Evolutionary conservation across 148 eudicot species (phyloP), one percentile per base, ranked within the genome.

Genomic region (Chenopodium berlandieri): DNA sequence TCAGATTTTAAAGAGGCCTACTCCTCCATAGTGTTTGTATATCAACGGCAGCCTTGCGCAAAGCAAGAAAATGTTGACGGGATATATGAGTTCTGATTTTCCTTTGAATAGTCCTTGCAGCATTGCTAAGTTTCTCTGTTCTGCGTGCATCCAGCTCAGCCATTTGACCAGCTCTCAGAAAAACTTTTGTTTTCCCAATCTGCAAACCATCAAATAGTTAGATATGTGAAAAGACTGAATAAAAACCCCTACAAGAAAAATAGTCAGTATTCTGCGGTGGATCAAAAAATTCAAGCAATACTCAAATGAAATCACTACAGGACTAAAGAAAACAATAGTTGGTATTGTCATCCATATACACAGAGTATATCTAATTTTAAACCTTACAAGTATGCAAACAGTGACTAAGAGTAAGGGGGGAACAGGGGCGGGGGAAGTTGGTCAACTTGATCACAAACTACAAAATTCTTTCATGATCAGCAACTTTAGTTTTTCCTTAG

Each of bases 161-260:
- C 98, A 96, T 92, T 83, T 96, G 98, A 84, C 98, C 99, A 77
- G 97, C 97, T 89, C 98, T 90, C 75, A 96, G 84, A 75, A 96
- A 96, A 79, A 96, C 90, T 87, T 96, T 94, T 50, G 95, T 87
- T 86, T 89, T 90, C 47, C 99, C 99, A 69, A 91, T 90, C 99
- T 96, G 91, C 86, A 90, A 84, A 83, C 47, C 3, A 82, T 16
- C 48, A 32, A 78, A 79, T 48, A 27, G 75, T 34, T 65, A 9
- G 64, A 67, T 46, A 44, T 19, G 69, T 23, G 47, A 80, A 23
- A 47, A 73, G 73, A 75, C 58, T 75, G 60, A 47, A 27, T 74
- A 25, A 30, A 31, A 66, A 70, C 25, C 48, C n/a, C 32, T 48
- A 20, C 19, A n/a, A 56, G 32, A 31, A 50, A 63, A 22, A 64